A percentile compares a stretch with the other conserved stretches of the same genome.
Evolutionary conservation across 2,329 filamentous ascomycete species (phyloP).

Genomic region (Colletotrichum navitas): DNA sequence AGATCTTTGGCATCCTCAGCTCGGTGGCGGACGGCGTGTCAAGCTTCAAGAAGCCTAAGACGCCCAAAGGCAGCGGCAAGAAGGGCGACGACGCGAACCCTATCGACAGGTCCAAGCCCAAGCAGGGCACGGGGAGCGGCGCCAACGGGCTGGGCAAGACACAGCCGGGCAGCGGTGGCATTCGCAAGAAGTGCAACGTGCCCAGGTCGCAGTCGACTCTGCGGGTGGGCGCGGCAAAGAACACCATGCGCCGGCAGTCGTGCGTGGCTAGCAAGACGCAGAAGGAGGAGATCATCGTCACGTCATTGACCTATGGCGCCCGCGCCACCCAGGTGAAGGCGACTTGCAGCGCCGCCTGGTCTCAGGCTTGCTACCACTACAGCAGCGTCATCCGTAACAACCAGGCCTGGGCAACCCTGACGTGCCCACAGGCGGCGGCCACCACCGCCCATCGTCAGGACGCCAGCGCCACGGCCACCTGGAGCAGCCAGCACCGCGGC

Average conservation of each 20-base stretch:
- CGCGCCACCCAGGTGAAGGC: background rate
- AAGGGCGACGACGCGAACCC: no score
- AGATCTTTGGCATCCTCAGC: no score
- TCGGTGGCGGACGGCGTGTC: no score
- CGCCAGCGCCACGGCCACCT: background rate
- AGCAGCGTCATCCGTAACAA: background rate
- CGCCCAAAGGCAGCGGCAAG: no score
- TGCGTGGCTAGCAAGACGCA: background rate
- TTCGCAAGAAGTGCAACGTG: background rate
- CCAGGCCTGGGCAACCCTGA: background rate
- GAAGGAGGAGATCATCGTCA: background rate
- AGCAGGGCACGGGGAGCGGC: background rate
- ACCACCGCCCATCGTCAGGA: background rate
- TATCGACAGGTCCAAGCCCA: no score
- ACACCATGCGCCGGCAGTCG: background rate
- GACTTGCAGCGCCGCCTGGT: background rate
- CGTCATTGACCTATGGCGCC: background rate
- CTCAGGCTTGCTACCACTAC: background rate
- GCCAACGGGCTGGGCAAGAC: background rate
- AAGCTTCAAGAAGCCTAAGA: no score
- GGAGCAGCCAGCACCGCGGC: background rate
- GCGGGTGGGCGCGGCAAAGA: background rate
- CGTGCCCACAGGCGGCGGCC: background rate
- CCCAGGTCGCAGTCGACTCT: background rate
- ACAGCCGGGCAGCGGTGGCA: background rate